Percentiles rank a stretch among this genome's conserved stretches.
phyloP scores from a whole-genome alignment of 2,329 filamentous ascomycete genomes.

The Aspergillus candidus region DNA sequence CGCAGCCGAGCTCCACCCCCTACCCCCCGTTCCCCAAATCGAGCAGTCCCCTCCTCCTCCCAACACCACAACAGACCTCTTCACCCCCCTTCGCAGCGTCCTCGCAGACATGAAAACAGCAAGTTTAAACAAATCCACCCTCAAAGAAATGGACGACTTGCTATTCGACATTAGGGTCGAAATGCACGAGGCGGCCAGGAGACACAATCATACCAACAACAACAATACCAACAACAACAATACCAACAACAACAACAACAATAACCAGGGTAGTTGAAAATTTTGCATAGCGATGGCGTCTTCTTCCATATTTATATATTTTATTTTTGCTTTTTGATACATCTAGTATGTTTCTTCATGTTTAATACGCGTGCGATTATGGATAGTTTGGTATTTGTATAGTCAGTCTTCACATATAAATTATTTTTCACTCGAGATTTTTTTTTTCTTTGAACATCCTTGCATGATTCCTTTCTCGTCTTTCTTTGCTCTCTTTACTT shows the following conservation, averaged over 20 bases:
- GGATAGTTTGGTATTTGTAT: no score
- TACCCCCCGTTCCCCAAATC: constrained; percentile 5
- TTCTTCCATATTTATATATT: not conserved
- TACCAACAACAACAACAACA: not conserved
- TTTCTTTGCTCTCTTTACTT: not conserved
- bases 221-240: no score
- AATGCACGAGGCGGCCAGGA: constrained; percentile 63
- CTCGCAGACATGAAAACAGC: constrained; percentile 56
- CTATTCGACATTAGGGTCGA: constrained; percentile 72
- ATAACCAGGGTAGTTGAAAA: not conserved
- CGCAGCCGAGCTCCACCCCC: constrained; percentile 9
- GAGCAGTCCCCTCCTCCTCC: not conserved
- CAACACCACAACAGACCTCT: constrained; percentile 38
- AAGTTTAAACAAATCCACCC: constrained; percentile 57
- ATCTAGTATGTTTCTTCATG: not conserved
- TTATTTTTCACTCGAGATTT: not conserved
- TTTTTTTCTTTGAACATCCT: not conserved
- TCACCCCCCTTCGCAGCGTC: constrained; percentile 49
- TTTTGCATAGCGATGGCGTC: constrained; percentile 35
- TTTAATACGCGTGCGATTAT: no score
- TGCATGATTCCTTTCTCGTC: not conserved
- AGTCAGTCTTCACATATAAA: not conserved
- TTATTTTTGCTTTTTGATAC: constrained; percentile 1
- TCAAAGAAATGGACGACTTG: constrained; percentile 68
- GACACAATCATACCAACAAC: constrained; percentile 27